Percentiles rank a stretch among this genome's conserved stretches.
phyloP scores from a whole-genome alignment of 164 flowering plant genomes.

The Euptelea pleiosperma region DNA sequence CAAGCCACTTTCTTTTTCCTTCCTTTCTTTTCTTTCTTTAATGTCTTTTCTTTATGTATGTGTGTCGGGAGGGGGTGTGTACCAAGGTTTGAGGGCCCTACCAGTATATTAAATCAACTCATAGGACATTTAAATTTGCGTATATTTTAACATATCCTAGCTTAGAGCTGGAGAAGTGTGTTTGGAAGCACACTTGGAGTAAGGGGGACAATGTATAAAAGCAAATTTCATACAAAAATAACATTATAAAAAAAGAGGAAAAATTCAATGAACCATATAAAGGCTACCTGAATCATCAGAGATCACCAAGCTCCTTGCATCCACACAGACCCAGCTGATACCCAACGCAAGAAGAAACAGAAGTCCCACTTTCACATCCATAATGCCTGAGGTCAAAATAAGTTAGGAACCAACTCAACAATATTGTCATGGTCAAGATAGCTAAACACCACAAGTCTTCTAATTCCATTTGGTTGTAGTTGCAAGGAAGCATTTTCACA shows the following conservation, averaged over 20 bases:
- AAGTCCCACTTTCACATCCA: constrained; percentile 50
- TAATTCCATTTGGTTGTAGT: neutral
- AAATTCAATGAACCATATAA: too few relatives aligned
- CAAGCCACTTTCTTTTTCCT: too few relatives aligned
- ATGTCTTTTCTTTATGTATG: too few relatives aligned
- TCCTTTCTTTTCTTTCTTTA: too few relatives aligned
- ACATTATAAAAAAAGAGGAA: neutral
- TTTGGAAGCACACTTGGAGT: neutral
- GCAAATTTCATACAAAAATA: neutral
- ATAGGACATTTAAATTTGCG: too few relatives aligned
- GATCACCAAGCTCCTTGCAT: constrained; percentile 39
- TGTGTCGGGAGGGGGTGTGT: too few relatives aligned
- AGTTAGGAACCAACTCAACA: neutral
- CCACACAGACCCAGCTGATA: constrained; percentile 32
- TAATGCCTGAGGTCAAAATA: constrained; percentile 36
- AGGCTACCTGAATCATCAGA: constrained; percentile 28
- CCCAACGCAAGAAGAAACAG: constrained; percentile 45
- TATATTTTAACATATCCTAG: too few relatives aligned
- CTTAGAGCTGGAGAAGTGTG: neutral
- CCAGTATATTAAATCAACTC: too few relatives aligned
- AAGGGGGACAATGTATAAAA: neutral
- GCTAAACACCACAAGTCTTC: neutral
- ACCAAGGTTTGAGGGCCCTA: too few relatives aligned
- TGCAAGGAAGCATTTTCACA: neutral
- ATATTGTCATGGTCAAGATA: neutral